Percentiles rank a stretch among this genome's conserved stretches.
phyloP scores from a whole-genome alignment of 2,329 filamentous ascomycete genomes.

The Emericellopsis cladophorae region DNA sequence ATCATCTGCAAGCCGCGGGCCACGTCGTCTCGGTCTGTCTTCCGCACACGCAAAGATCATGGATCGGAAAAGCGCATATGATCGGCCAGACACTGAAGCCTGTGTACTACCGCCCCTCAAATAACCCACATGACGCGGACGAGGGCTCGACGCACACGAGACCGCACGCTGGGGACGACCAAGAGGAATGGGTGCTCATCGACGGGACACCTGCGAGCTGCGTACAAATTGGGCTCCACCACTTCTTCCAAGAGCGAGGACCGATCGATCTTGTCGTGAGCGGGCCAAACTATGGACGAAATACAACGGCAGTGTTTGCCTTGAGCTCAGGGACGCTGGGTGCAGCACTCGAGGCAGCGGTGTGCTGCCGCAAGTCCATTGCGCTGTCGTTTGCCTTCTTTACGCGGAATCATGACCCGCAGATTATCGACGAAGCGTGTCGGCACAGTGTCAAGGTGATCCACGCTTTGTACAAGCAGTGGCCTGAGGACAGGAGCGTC shows the following conservation, averaged over 20 bases:
- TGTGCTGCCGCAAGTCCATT: conserved; percentile 58
- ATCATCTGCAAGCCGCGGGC: conserved; percentile 58
- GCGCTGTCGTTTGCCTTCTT: conserved; percentile 89
- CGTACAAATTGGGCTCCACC: conserved; percentile 70
- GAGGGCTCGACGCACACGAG: conserved; percentile 52
- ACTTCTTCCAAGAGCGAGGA: conserved; percentile 62
- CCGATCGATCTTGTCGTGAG: conserved; percentile 66
- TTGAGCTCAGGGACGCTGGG: conserved; percentile 68
- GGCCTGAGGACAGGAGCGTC: conserved; percentile 51
- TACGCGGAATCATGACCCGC: conserved; percentile 68
- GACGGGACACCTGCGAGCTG: conserved; percentile 73
- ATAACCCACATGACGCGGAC: conserved; percentile 28
- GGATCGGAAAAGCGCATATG: conserved; percentile 97
- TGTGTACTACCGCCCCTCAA: conserved; percentile 62
- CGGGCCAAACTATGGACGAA: conserved; percentile 74
- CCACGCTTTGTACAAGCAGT: conserved; percentile 65
- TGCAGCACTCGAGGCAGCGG: conserved; percentile 64
- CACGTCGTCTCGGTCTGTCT: conserved; percentile 87
- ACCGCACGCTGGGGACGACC: conserved; percentile 38
- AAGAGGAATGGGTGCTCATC: conserved; percentile 71
- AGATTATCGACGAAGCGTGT: conserved; percentile 67
- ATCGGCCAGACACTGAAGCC: conserved; percentile 81
- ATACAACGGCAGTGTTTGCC: conserved; percentile 69
- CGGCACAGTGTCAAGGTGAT: conserved; percentile 64
- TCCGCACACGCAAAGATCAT: conserved; percentile 83